Evolutionary conservation across 176 grass and related monocot genomes (phyloP).

Genomic region (Lolium multiflorum): DNA sequence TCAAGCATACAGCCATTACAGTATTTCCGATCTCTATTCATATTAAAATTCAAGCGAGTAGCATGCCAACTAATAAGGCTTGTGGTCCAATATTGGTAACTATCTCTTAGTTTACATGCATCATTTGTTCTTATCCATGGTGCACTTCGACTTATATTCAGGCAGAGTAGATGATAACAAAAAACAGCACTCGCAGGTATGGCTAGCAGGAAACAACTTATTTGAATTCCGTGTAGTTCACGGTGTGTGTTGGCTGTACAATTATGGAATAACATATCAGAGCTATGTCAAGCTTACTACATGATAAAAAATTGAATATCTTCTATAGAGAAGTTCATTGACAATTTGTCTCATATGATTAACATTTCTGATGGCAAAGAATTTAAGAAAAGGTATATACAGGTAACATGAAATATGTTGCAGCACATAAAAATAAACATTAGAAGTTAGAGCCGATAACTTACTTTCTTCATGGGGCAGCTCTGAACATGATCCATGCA

Average conservation of each 20-base stretch:
- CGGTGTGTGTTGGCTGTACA: neutral
- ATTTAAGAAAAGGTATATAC: slow-evolving; percentile 16
- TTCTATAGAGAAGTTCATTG: slow-evolving; percentile 13
- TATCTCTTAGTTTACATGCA: neutral
- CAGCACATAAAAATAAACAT: slow-evolving; percentile 19
- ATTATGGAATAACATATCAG: neutral
- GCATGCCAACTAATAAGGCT: neutral
- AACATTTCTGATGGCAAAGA: neutral
- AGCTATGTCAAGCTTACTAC: slow-evolving; percentile 17
- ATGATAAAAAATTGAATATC: neutral
- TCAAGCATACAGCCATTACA: neutral
- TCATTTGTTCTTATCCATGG: neutral
- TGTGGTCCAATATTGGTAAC: neutral
- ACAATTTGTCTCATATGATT: neutral
- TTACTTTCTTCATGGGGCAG: slow-evolving; percentile 99
- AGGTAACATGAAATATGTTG: neutral
- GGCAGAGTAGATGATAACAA: neutral
- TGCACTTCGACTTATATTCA: neutral
- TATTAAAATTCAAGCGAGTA: neutral
- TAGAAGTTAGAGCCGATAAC: slow-evolving; percentile 38
- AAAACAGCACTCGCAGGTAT: neutral
- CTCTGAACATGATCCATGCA: slow-evolving; percentile 62
- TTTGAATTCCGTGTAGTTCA: neutral
- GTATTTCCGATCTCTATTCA: neutral
- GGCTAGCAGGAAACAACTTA: slow-evolving; percentile 27